A percentile compares a stretch with the other conserved stretches of the same genome.
Evolutionary conservation across 140 eudicot genomes (phyloP).

Genomic region (Stevia rebaudiana): DNA sequence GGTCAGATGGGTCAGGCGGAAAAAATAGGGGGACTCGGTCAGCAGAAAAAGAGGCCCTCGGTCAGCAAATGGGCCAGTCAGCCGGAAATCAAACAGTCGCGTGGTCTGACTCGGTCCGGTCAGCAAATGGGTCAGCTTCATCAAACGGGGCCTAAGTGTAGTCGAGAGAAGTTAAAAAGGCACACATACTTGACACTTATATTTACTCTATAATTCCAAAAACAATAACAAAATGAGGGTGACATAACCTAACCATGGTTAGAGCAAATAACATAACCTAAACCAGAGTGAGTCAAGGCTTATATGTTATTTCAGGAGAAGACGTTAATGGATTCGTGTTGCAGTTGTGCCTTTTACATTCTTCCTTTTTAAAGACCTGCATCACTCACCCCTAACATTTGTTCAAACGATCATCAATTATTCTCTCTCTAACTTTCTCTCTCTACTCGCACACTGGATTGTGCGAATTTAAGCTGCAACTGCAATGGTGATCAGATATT

Average conservation of each 20-base stretch:
- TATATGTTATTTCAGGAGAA: conserved; percentile 13
- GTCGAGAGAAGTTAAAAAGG: too few species aligned
- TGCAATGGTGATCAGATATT: conserved; percentile 39
- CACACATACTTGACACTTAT: too few species aligned
- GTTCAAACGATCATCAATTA: conserved; percentile 21
- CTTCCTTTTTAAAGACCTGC: conserved; percentile 41
- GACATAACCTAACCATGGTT: conserved; percentile 31
- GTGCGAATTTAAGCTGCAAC: conserved; percentile 26
- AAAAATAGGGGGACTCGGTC: too few species aligned
- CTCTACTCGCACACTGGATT: conserved; percentile 15
- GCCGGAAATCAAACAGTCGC: too few species aligned
- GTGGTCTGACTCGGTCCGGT: too few species aligned
- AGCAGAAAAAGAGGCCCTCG: too few species aligned
- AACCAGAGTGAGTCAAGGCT: conserved; percentile 14
- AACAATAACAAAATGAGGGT: conserved; percentile 6
- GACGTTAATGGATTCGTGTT: conserved; percentile 16
- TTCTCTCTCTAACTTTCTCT: conserved; percentile 7
- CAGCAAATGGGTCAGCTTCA: too few species aligned
- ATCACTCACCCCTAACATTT: conserved; percentile 24
- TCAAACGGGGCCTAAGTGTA: too few species aligned
- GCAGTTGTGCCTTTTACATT: conserved; percentile 19
- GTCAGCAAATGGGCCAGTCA: too few species aligned
- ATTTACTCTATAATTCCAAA: too few species aligned
- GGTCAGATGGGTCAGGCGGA: too few species aligned
- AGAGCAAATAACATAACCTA: neutral